Evolutionary conservation across 129 eudicot species (phyloP).

Genomic region (Scalesia atractyloides): DNA sequence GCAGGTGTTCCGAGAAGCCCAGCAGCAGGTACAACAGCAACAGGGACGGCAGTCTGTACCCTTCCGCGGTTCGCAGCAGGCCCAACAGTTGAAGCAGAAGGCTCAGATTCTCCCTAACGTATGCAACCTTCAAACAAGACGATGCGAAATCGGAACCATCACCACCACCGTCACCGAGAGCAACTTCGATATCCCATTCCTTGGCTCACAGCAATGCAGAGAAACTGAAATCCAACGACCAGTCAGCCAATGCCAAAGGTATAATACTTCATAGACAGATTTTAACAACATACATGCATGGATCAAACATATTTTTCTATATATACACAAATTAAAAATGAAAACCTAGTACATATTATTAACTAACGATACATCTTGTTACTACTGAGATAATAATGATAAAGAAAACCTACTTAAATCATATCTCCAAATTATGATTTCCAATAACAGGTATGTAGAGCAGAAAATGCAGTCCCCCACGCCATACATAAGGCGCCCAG

Average conservation of each 20-base stretch:
- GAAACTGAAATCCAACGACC: not conserved
- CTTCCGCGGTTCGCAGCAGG: not conserved
- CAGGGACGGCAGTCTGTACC: conserved; percentile 17
- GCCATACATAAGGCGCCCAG: not conserved
- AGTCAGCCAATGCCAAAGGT: conserved; percentile 6
- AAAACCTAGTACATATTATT: not conserved
- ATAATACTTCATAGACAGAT: not conserved
- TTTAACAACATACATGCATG: too few species aligned
- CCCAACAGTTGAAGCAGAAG: conserved; percentile 19
- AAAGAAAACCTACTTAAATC: not conserved
- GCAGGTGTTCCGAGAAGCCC: conserved; percentile 19
- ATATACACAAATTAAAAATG: too few species aligned
- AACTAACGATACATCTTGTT: not conserved
- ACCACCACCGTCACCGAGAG: conserved; percentile 17
- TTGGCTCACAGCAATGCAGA: conserved; percentile 7
- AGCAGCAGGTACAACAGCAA: conserved; percentile 10
- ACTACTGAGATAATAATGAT: not conserved
- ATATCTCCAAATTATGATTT: not conserved
- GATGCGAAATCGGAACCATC: conserved; percentile 6
- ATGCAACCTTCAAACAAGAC: conserved; percentile 21
- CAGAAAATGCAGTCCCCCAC: not conserved
- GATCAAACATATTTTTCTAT: too few species aligned
- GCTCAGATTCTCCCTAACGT: conserved; percentile 32
- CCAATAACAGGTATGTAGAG: not conserved
- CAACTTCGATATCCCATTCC: not conserved